These are phyloP conservation scores for Articulospora tetracladia DNA, from an alignment of 495 filamentous ascomycete species.

Conservation along the genomic window DNA sequence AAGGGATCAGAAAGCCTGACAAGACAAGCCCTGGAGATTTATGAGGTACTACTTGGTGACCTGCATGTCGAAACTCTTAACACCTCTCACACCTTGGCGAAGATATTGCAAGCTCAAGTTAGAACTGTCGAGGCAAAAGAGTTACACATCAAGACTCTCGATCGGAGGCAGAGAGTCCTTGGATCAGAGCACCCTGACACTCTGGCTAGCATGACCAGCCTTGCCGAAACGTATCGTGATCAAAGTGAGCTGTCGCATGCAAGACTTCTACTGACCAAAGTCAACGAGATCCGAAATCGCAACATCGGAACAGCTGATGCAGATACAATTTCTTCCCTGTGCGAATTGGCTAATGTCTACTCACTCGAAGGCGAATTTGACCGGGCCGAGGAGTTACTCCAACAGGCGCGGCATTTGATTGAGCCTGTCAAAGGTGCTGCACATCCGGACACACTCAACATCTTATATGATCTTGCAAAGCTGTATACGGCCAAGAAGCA, in stretches of 20 bases:
- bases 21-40: constrained; percentile 14
- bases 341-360: constrained; percentile 6
- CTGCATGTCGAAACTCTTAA: constrained; percentile 2
- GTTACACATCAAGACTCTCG: not conserved
- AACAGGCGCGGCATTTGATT: constrained; percentile 21
- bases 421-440: constrained; percentile 25
- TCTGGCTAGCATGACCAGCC: not conserved
- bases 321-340: not conserved
- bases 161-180: not conserved
- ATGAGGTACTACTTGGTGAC: constrained; percentile 2
- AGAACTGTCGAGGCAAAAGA: constrained; percentile 32
- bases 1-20: constrained; percentile 6
- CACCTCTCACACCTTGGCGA: constrained; percentile 13
- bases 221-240: not conserved
- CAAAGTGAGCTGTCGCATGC: constrained; percentile 12
- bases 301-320: constrained; percentile 8
- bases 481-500: too few relatives aligned
- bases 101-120: constrained; percentile 23
- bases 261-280: too few relatives aligned
- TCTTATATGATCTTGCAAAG: constrained; percentile 26
- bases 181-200: constrained; percentile 10
- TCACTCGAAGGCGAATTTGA: constrained; percentile 10
- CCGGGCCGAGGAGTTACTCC: constrained; percentile 23
- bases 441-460: constrained; percentile 25
- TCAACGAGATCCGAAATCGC: not conserved